A percentile compares a stretch with the other conserved stretches of the same genome.
These are phyloP conservation scores for Wallacemonas sp. DNA, from an alignment of 208 protist species.

Conservation along the genomic window DNA sequence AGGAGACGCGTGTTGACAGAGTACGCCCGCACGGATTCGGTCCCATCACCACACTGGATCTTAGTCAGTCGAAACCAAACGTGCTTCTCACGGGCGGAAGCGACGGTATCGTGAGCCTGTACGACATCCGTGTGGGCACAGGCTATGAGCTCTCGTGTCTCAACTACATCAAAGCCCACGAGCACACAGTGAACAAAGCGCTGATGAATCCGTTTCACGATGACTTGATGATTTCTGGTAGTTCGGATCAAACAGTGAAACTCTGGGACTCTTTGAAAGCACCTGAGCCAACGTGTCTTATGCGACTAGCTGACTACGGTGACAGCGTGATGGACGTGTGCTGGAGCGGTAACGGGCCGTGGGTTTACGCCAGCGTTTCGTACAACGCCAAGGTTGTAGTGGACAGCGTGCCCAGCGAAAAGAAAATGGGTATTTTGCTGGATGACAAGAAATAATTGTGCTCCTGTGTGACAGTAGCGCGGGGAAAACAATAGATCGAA, in stretches of 20 bases:
- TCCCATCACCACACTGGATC: constrained; percentile 54
- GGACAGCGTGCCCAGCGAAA: constrained; percentile 76
- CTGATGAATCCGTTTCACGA: constrained; percentile 88
- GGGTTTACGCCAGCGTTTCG: constrained; percentile 87
- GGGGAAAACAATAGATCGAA: too few relatives aligned
- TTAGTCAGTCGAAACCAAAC: constrained; percentile 57
- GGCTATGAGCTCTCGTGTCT: constrained; percentile 26
- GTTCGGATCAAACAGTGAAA: constrained; percentile 75
- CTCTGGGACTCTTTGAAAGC: constrained; percentile 69
- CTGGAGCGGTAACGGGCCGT: constrained; percentile 80
- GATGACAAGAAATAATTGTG: constrained; percentile 56
- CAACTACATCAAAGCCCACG: constrained; percentile 50
- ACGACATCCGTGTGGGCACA: constrained; percentile 54
- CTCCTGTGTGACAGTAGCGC: too few relatives aligned
- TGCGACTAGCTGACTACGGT: constrained; percentile 59
- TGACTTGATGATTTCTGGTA: constrained; percentile 70
- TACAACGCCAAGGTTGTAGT: constrained; percentile 86
- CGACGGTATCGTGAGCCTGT: constrained; percentile 71
- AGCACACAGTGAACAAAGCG: constrained; percentile 59
- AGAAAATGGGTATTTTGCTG: constrained; percentile 82
- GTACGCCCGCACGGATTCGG: constrained; percentile 58
- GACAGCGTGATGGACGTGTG: constrained; percentile 74
- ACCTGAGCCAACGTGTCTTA: constrained; percentile 40
- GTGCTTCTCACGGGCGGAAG: constrained; percentile 60
- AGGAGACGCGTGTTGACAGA: constrained; percentile 25